Base-by-base conservation (phyloP, 148 eudicot genomes). In the Vaccinium myrtillus region DNA sequence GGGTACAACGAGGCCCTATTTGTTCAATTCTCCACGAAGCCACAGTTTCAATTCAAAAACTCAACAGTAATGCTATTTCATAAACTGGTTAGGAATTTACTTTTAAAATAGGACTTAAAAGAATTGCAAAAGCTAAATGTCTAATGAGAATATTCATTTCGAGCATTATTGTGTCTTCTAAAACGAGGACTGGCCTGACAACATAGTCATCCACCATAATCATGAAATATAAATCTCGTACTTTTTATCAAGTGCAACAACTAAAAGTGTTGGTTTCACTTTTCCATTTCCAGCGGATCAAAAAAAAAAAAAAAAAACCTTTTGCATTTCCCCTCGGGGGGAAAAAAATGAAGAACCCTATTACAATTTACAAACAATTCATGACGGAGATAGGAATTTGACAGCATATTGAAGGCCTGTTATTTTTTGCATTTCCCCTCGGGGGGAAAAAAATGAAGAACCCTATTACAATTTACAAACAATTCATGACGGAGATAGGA, bases 311-410 rank as follows among this genome's bases (percentile, higher is more conserved):
- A 5, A 73, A 43, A 36, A 43, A 46, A 3, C 6, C 49, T 19
- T 46, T 46, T 7, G n/a, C 49, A 8, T 19, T 19, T 43, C 78
- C 51, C 25, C 78, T 3, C 8, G 27, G 78, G 10, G 0, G 30
- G 36, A 2, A 32, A 75, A 75, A 36, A 43, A 46, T 13, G 75
- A 32, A 71, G 46, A 30, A 71, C 75, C 21, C 46, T 43, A 43
- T 5, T 43, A 5, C 46, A 30, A 71, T 1, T 32, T 16, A 27
- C 75, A 71, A 39, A 39, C 56, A 48, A 85, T 39, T 83, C 65
- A 71, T 65, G 71, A 83, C 83, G 89, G 87, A 69, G 58, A 76
- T 76, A 82, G 86, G 88, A 75, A 83, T 79, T 83, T 86, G 83
- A 87, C 81, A 86, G 87, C 88, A 74, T 67, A 61, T 15, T n/a